These are phyloP conservation scores for Bipolaris victoriae DNA, from an alignment of 2,329 filamentous ascomycete genomes.

Conservation along the genomic window DNA sequence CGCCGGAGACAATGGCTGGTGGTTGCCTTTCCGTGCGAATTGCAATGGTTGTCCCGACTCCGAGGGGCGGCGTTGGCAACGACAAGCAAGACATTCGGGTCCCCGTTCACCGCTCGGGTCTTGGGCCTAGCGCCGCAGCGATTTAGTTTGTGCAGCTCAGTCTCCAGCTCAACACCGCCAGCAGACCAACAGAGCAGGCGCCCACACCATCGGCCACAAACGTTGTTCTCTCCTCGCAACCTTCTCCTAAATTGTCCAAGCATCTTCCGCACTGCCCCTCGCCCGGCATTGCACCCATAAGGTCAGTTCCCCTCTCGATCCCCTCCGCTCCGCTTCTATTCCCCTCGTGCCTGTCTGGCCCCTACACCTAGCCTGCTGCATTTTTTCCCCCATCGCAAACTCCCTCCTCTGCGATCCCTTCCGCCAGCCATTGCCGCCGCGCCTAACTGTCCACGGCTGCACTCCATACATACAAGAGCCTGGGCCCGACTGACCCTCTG, in stretches of 20 bases:
- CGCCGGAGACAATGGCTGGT: no score
- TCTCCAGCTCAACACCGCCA: slow-evolving; percentile 40
- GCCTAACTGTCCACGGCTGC: slow-evolving; percentile 2
- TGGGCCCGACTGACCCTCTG: slow-evolving; percentile 23
- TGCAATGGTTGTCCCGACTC: background rate
- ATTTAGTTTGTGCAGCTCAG: slow-evolving; percentile 34
- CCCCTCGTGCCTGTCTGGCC: slow-evolving; percentile 17
- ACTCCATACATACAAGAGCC: background rate
- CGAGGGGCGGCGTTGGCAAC: slow-evolving; percentile 10
- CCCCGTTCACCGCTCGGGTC: slow-evolving; percentile 43
- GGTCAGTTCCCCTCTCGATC: slow-evolving; percentile 30
- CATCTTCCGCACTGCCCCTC: slow-evolving; percentile 24
- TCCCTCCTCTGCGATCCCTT: background rate
- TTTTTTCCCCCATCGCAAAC: slow-evolving; percentile 20
- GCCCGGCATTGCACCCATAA: slow-evolving; percentile 33
- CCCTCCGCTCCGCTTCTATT: slow-evolving; percentile 15
- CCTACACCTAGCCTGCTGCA: slow-evolving; percentile 22
- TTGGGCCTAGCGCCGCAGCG: slow-evolving; percentile 30
- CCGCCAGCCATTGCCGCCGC: slow-evolving; percentile 6
- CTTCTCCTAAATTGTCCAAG: slow-evolving; percentile 36
- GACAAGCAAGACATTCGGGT: slow-evolving; percentile 29
- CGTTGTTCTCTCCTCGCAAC: slow-evolving; percentile 32
- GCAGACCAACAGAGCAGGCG: slow-evolving; percentile 11
- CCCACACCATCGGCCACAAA: slow-evolving; percentile 41
- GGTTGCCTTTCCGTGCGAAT: no score